Conservation (phyloP, 2,329 filamentous ascomycete genomes). For the Ophiostoma sp. region DNA sequence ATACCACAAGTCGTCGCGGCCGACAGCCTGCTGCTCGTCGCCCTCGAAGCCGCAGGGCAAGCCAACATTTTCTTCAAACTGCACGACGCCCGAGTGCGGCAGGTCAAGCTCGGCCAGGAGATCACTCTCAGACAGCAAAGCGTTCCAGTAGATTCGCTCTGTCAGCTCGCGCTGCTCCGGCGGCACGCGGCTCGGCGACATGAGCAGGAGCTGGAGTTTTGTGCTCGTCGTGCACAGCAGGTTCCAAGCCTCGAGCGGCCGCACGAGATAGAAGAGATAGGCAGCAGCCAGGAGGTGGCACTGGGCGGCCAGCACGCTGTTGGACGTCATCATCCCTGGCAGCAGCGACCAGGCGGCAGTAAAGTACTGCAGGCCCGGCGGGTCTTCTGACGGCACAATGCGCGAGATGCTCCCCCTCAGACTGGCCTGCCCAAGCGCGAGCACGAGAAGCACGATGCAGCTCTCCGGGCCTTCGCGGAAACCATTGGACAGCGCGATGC, state of each 20-base stretch:
- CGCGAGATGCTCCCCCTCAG: slow-evolving; percentile 70
- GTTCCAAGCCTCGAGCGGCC: slow-evolving; percentile 78
- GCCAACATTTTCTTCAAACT: slow-evolving; percentile 74
- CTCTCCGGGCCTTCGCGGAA: slow-evolving; percentile 76
- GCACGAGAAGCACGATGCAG: slow-evolving; percentile 72
- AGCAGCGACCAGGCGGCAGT: slow-evolving; percentile 73
- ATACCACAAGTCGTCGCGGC: slow-evolving; percentile 77
- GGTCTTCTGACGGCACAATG: slow-evolving; percentile 61
- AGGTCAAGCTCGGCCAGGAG: slow-evolving; percentile 73
- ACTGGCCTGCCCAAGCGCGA: slow-evolving; percentile 72
- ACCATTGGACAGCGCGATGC: slow-evolving; percentile 65
- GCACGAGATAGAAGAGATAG: slow-evolving; percentile 76
- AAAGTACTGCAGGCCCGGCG: slow-evolving; percentile 73
- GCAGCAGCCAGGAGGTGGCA: slow-evolving; percentile 76
- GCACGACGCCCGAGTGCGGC: slow-evolving; percentile 75
- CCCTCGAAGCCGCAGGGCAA: slow-evolving; percentile 72
- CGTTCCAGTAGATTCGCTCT: slow-evolving; percentile 79
- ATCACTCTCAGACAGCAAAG: slow-evolving; percentile 74
- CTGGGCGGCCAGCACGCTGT: slow-evolving; percentile 71
- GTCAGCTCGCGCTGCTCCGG: slow-evolving; percentile 65
- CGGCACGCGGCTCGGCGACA: slow-evolving; percentile 63
- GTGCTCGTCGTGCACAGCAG: slow-evolving; percentile 73
- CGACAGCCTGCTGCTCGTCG: slow-evolving; percentile 55
- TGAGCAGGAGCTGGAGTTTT: slow-evolving; percentile 72
- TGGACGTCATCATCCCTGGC: slow-evolving; percentile 72